These are phyloP conservation scores for Mycena sanguinolenta DNA, from an alignment of 768 basidiomycete genomes.

Conservation along the genomic window DNA sequence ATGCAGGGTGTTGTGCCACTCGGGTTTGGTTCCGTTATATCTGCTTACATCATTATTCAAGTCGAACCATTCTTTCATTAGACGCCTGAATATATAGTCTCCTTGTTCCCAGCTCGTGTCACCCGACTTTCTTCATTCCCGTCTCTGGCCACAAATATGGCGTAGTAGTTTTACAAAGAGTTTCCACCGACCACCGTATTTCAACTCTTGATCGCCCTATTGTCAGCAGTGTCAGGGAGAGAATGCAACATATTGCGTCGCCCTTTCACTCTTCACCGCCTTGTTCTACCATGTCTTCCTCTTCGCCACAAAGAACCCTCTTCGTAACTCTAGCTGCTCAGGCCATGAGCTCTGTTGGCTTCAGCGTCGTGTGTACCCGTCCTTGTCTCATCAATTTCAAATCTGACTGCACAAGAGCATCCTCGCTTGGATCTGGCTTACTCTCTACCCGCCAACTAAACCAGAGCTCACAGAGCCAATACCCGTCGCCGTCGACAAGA, in stretches of 20 bases:
- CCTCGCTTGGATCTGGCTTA: constrained; percentile 44
- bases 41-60: not conserved
- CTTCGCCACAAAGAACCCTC: constrained; percentile 31
- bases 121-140: not conserved
- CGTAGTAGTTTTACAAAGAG: constrained; percentile 3
- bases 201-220: constrained; percentile 26
- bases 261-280: constrained; percentile 10
- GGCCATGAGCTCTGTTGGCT: constrained; percentile 41
- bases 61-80: not conserved
- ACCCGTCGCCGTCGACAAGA: constrained; percentile 32
- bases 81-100: not conserved
- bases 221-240: constrained; percentile 31
- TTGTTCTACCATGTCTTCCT: constrained; percentile 32
- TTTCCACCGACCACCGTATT: not conserved
- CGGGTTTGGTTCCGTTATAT: not conserved
- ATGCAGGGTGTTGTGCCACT: too few species aligned
- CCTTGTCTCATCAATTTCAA: not conserved
- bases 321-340: constrained; percentile 42
- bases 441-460: constrained; percentile 34
- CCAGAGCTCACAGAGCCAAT: constrained; percentile 33
- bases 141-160: constrained; percentile 6
- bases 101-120: not conserved
- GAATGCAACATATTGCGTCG: constrained; percentile 20
- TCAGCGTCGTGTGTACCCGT: constrained; percentile 40
- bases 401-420: constrained; percentile 38